Conservation (phyloP, 331 rosid species). For the Malus hybrid region DNA sequence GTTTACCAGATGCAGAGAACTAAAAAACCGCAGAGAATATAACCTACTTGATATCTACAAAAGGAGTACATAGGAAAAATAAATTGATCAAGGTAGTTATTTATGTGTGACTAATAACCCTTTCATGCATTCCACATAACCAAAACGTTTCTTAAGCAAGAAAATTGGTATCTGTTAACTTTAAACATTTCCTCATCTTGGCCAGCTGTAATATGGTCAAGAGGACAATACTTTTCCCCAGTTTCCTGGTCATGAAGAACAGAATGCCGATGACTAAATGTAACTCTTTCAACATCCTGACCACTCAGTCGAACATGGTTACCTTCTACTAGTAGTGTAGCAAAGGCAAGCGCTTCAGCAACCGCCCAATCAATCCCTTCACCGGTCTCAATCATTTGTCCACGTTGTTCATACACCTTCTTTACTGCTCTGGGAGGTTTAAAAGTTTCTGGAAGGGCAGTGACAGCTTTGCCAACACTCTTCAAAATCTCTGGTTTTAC, state of each 20-base stretch:
- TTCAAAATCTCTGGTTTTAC: conserved; percentile 91
- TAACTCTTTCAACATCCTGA: conserved; percentile 97
- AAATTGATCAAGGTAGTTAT: background rate
- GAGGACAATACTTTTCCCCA: conserved; percentile 79
- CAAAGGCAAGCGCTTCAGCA: conserved; percentile 93
- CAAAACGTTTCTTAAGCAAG: too few relatives aligned
- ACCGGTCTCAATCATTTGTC: conserved; percentile 89
- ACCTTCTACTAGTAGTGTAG: conserved; percentile 87
- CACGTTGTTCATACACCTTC: conserved; percentile 76
- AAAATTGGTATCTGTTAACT: conserved; percentile 46
- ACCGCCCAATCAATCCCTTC: conserved; percentile 97
- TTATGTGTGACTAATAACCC: too few relatives aligned
- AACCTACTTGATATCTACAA: background rate
- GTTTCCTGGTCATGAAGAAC: conserved; percentile 89
- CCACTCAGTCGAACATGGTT: conserved; percentile 96
- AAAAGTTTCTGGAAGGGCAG: conserved; percentile 67
- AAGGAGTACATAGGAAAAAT: too few relatives aligned
- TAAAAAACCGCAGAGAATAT: background rate
- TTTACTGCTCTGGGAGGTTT: conserved; percentile 87
- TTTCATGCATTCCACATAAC: too few relatives aligned
- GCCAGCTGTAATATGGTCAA: conserved; percentile 74
- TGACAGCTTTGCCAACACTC: conserved; percentile 88
- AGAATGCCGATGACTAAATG: conserved; percentile 94
- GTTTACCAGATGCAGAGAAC: background rate
- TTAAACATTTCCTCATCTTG: conserved; percentile 94